Evolutionary conservation across 139 green algal species (phyloP), one percentile per base, ranked within the genome.

Genomic region (Cymbomonas tetramitiformis): DNA sequence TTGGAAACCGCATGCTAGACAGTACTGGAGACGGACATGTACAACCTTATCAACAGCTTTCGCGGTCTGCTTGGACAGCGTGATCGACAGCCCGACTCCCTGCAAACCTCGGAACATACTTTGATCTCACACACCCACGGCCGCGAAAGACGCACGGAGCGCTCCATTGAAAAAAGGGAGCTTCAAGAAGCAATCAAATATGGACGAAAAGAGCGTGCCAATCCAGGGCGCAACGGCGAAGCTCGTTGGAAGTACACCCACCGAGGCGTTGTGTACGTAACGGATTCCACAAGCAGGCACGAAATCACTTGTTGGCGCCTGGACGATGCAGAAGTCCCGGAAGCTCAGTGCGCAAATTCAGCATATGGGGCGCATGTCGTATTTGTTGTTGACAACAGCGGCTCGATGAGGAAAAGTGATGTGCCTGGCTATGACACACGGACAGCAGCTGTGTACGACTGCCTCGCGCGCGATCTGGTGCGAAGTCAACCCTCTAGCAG

Each of bases 131-230:
- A 43, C 36, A 12, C 15, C 12, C 36, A 43, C 15, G 36, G 36
- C 15, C 12, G 36, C 12, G 15, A 21, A 15, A 12, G 36, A 21
- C 36, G 36, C 36, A 15, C 36, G 12, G 36, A 43, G 36, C 36
- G 36, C 36, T 12, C 12, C 12, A 43, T 43, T 15, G 36, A 43
- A 12, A 12, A 15, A 12, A 43, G 12, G 36, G 41, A 65, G 28
- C 54, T 70, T 23, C 51, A 73, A 26, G 59, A 62, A 46, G 60
- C 66, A 0, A 40, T 73, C 40, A 73, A 73, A 39, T 53, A 67
- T 21, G 66, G 66, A 0, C 28, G 34, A 1, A 64, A 61, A 48
- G 46, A 65, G 46, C 52, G 52, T 0, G 66, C 59, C 0, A 69
- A 73, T 19, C 66, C 66, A 21, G 66, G 59, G 7, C 43, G 66